phyloP scores from a whole-genome alignment of 768 basidiomycete genomes.

The Pisolithus marmoratus region DNA sequence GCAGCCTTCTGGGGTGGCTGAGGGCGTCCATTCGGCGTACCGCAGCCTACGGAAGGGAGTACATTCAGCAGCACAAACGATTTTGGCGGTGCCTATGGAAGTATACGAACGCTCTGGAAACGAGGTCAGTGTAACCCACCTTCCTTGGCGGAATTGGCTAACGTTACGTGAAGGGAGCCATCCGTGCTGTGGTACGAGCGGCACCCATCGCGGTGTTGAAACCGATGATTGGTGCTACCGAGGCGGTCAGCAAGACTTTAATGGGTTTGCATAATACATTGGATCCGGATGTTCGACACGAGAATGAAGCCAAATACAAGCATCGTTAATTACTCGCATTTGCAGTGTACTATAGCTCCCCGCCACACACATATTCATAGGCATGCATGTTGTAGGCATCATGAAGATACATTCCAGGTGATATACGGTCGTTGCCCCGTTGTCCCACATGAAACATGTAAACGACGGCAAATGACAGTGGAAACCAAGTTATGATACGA shows the following conservation, averaged over 20 bases:
- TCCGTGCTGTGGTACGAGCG: constrained; percentile 91
- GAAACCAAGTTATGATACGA: too few species aligned
- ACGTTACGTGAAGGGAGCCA: constrained; percentile 61
- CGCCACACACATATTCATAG: background rate
- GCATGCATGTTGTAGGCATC: background rate
- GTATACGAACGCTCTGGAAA: constrained; percentile 92
- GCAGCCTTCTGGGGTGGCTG: constrained; percentile 77
- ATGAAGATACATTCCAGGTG: background rate
- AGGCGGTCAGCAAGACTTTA: constrained; percentile 93
- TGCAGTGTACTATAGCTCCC: constrained; percentile 16
- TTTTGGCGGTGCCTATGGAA: constrained; percentile 98
- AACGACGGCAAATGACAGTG: background rate
- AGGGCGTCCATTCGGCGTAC: constrained; percentile 92
- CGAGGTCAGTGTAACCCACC: constrained; percentile 50
- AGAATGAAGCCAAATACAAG: constrained; percentile 95
- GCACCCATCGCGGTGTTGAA: constrained; percentile 96
- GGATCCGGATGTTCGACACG: constrained; percentile 76
- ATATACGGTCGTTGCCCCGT: background rate
- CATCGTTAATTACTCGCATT: constrained; percentile 42
- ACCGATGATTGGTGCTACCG: constrained; percentile 97
- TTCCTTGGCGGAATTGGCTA: background rate
- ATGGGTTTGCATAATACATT: constrained; percentile 90
- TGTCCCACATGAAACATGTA: too few species aligned
- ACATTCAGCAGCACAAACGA: constrained; percentile 94
- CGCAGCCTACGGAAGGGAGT: constrained; percentile 81